These are phyloP conservation scores for Lentinula boryana DNA, from an alignment of 768 basidiomycete species.

Conservation along the genomic window DNA sequence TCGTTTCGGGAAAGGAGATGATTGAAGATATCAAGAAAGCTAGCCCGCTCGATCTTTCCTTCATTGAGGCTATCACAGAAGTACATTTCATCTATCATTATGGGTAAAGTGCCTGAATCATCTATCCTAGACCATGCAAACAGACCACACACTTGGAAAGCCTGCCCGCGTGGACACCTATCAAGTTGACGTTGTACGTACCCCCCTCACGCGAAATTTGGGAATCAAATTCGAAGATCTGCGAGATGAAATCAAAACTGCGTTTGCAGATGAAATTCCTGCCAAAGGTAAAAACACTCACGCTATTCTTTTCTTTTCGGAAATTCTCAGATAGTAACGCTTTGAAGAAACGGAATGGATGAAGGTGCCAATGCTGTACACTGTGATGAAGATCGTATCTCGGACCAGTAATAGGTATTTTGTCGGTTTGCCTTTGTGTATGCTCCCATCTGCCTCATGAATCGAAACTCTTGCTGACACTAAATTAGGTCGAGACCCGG, in stretches of 20 bases:
- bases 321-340: neutral
- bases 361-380: slow-evolving; percentile 1
- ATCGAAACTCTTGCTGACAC: neutral
- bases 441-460: neutral
- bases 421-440: slow-evolving; percentile 10
- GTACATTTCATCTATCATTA: neutral
- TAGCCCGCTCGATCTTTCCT: slow-evolving; percentile 20
- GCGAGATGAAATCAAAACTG: slow-evolving; percentile 7
- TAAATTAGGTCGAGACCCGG: neutral
- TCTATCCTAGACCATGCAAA: slow-evolving; percentile 1
- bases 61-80: slow-evolving; percentile 5
- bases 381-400: slow-evolving; percentile 5
- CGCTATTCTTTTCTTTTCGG: neutral
- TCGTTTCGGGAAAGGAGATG: slow-evolving; percentile 22
- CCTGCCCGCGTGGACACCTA: slow-evolving; percentile 1
- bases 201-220: slow-evolving; percentile 8
- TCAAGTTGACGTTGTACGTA: slow-evolving; percentile 5
- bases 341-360: slow-evolving; percentile 6
- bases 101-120: no score
- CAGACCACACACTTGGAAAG: slow-evolving; percentile 2
- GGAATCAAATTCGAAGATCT: slow-evolving; percentile 3
- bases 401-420: slow-evolving; percentile 9
- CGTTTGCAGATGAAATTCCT: slow-evolving; percentile 8
- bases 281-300: neutral
- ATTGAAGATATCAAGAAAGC: slow-evolving; percentile 29